A percentile compares a stretch with the other conserved stretches of the same genome.
Evolutionary conservation across 2,329 filamentous ascomycete species (phyloP).

Genomic region (Chalaropsis thielavioides): DNA sequence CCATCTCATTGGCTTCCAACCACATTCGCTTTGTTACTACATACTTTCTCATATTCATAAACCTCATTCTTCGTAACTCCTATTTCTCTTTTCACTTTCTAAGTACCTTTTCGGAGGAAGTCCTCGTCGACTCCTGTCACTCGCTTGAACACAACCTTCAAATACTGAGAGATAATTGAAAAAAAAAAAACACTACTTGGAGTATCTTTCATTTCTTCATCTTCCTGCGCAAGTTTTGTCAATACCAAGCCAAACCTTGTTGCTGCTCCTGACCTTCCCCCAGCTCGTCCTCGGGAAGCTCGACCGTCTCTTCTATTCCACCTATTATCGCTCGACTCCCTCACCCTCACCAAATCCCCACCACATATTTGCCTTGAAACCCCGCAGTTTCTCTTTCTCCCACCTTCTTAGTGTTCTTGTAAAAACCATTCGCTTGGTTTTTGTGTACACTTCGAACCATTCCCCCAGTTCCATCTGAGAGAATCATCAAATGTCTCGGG

Average conservation of each 20-base stretch:
- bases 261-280: background rate
- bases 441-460: background rate
- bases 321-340: background rate
- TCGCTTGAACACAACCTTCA: conserved; percentile 38
- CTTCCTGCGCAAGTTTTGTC: background rate
- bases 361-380: background rate
- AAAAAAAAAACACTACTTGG: conserved; percentile 7
- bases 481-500: conserved; percentile 14
- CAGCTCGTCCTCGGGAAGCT: background rate
- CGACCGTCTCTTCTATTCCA: background rate
- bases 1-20: conserved; percentile 9
- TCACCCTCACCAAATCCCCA: background rate
- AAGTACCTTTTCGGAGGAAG: conserved; percentile 39
- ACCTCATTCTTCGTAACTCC: conserved; percentile 12
- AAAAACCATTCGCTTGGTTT: conserved; percentile 6
- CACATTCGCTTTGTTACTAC: conserved; percentile 8
- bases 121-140: conserved; percentile 63
- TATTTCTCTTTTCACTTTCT: conserved; percentile 14
- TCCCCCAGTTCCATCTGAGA: conserved; percentile 3
- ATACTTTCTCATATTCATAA: conserved; percentile 6
- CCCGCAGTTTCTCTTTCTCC: background rate
- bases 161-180: conserved; percentile 4
- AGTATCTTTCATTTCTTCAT: background rate
- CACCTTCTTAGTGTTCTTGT: background rate
- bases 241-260: background rate